phyloP scores from a whole-genome alignment of 1,139 yeast genomes.

The Blastobotrys serpentis region DNA sequence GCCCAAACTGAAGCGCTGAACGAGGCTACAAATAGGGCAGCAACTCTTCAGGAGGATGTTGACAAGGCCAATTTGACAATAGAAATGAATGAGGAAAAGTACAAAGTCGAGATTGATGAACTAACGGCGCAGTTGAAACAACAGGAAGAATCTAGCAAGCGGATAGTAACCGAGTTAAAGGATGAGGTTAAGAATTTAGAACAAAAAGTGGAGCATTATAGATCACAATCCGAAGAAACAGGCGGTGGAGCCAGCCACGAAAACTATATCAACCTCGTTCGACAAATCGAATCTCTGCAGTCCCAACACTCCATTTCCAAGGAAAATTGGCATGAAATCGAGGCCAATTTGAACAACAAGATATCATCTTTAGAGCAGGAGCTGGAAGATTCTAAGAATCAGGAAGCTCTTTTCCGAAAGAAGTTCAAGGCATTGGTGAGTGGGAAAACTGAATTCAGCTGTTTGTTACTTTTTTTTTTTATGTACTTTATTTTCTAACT shows the following conservation, averaged over 20 bases:
- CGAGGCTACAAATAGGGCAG: constrained; percentile 25
- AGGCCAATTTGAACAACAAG: constrained; percentile 50
- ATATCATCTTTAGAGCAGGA: constrained; percentile 47
- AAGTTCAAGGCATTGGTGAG: constrained; percentile 25
- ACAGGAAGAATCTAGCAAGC: constrained; percentile 18
- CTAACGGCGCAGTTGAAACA: constrained; percentile 25
- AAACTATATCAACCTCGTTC: constrained; percentile 40
- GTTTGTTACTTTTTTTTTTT: neutral
- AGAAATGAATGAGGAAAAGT: constrained; percentile 17
- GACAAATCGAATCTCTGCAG: constrained; percentile 56
- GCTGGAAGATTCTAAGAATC: constrained; percentile 35
- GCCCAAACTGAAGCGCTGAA: constrained; percentile 28
- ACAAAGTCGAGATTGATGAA: constrained; percentile 26
- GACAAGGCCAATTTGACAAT: constrained; percentile 23
- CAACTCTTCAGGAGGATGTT: constrained; percentile 24
- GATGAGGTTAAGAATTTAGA: constrained; percentile 41
- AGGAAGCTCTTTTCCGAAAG: constrained; percentile 30
- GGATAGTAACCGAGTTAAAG: constrained; percentile 27
- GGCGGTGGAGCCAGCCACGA: constrained; percentile 29
- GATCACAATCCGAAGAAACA: constrained; percentile 44
- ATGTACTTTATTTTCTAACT: no score
- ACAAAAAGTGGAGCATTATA: constrained; percentile 44
- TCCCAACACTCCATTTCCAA: constrained; percentile 65
- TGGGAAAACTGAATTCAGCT: neutral
- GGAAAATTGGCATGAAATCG: constrained; percentile 65